phyloP scores from a whole-genome alignment of 768 basidiomycete genomes.

The Lentinula sp. region DNA sequence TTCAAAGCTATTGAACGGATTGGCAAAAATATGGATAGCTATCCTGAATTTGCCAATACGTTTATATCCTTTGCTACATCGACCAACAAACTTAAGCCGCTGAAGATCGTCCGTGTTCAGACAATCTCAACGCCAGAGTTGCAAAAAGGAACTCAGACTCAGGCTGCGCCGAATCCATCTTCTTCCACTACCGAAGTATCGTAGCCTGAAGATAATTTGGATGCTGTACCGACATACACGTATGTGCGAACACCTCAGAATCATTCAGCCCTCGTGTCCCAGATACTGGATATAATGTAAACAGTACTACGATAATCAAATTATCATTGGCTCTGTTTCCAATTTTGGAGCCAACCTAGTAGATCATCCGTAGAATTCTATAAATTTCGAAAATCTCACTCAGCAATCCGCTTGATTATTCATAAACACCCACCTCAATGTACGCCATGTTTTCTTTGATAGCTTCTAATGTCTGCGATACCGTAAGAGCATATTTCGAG shows the following conservation, averaged over 20 bases:
- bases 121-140: not conserved
- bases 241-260: too few relatives aligned
- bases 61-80: not conserved
- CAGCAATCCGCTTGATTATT: not conserved
- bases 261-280: too few relatives aligned
- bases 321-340: constrained; percentile 13
- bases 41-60: not conserved
- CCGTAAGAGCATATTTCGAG: constrained; percentile 57
- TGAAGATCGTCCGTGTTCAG: not conserved
- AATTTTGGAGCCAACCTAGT: constrained; percentile 42
- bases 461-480: constrained; percentile 65
- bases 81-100: not conserved
- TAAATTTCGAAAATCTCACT: not conserved
- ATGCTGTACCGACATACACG: too few relatives aligned
- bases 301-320: not conserved
- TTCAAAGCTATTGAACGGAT: not conserved
- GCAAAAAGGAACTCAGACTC: not conserved
- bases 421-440: constrained; percentile 54
- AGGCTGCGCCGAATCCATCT: not conserved
- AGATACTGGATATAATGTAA: too few relatives aligned
- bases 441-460: constrained; percentile 56
- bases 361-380: constrained; percentile 44
- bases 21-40: not conserved
- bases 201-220: not conserved
- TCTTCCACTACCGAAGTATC: not conserved